Percentiles rank a stretch among this genome's conserved stretches.
phyloP scores from a whole-genome alignment of 257 asterid species.

The Ophiorrhiza pumila region DNA sequence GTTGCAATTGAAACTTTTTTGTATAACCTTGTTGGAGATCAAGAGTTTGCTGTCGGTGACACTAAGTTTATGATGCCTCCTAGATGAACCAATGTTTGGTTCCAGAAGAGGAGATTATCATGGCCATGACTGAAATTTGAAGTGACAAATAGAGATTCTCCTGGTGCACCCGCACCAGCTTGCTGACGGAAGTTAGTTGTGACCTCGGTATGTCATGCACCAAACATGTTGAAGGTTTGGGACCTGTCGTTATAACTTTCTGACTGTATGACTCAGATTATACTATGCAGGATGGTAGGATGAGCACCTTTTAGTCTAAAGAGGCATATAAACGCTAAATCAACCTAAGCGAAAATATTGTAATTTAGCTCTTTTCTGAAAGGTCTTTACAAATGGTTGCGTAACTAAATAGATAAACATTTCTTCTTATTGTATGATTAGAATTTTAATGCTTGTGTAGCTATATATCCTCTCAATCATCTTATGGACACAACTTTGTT shows the following conservation, averaged over 20 bases:
- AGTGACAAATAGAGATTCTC: background rate
- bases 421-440: too few species aligned
- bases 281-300: background rate
- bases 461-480: background rate
- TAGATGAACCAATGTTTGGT: constrained; percentile 22
- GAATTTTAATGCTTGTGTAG: too few species aligned
- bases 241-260: background rate
- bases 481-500: too few species aligned
- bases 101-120: constrained; percentile 16
- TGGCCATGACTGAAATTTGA: constrained; percentile 12
- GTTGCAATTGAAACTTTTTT: background rate
- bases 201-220: background rate
- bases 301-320: background rate
- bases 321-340: background rate
- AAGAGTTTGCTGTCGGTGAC: background rate
- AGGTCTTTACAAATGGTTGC: background rate
- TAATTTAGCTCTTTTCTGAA: background rate
- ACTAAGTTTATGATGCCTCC: background rate
- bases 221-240: background rate
- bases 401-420: background rate
- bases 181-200: background rate
- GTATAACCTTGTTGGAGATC: background rate
- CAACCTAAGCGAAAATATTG: background rate
- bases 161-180: background rate
- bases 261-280: background rate